Percentiles rank a stretch among this genome's conserved stretches.
Conservation (phyloP, 129 eudicot species). For the Rutidosis leptorrhynchoides region DNA sequence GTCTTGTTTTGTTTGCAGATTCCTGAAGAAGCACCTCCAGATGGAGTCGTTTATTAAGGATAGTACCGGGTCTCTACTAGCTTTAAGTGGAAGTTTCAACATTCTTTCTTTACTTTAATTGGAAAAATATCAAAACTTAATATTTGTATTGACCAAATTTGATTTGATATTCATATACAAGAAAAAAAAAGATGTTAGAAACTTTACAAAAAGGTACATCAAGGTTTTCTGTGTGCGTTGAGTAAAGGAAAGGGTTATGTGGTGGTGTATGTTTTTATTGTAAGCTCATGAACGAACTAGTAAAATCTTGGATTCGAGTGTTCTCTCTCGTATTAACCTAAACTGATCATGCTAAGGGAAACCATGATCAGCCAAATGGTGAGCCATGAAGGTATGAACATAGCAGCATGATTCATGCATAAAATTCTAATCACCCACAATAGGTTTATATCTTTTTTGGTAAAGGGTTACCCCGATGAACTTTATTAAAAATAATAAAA, state of each 20-base stretch:
- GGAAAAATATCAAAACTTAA: neutral
- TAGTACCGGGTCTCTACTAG: slow-evolving; percentile 6
- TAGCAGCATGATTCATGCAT: neutral
- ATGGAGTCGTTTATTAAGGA: slow-evolving; percentile 38
- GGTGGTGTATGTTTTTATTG: neutral
- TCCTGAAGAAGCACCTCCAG: slow-evolving; percentile 78
- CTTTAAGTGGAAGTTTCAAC: slow-evolving; percentile 10
- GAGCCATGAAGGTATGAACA: neutral
- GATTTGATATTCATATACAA: slow-evolving; percentile 11
- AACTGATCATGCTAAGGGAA: too few relatives aligned
- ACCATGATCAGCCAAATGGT: neutral
- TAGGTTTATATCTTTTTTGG: too few relatives aligned
- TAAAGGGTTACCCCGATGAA: too few relatives aligned
- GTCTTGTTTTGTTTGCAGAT: slow-evolving; percentile 46
- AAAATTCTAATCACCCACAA: neutral
- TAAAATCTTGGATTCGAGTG: neutral
- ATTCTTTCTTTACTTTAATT: neutral
- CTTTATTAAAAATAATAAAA: too few relatives aligned
- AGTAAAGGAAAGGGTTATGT: slow-evolving; percentile 1
- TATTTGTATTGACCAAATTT: slow-evolving; percentile 12
- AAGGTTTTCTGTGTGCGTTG: neutral
- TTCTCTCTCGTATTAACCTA: too few relatives aligned
- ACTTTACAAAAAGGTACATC: neutral
- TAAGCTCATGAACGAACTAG: neutral
- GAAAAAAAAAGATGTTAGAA: slow-evolving; percentile 15